Conservation (phyloP, 176 grass and related monocot genomes). For the Canna indica region DNA sequence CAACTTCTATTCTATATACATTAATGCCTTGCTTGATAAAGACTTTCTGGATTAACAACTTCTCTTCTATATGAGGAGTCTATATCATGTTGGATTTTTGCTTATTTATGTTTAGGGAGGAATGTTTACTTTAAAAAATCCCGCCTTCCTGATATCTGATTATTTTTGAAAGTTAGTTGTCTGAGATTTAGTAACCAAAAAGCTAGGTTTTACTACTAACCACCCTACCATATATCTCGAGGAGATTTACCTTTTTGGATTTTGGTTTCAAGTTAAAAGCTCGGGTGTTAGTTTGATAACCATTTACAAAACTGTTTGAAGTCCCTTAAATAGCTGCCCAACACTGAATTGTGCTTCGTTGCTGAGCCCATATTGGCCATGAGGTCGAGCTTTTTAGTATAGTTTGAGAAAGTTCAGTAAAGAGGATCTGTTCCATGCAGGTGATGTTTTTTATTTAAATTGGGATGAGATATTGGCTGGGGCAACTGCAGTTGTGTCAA, state of each 20-base stretch:
- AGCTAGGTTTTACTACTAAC: not conserved
- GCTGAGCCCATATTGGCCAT: not conserved
- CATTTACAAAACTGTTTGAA: not conserved
- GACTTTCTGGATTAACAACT: not conserved
- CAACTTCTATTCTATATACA: too few species aligned
- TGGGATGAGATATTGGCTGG: constrained; percentile 79
- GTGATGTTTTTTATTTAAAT: constrained; percentile 63
- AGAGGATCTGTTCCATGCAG: constrained; percentile 1
- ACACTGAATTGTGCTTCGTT: not conserved
- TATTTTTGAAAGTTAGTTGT: too few species aligned
- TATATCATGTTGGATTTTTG: not conserved
- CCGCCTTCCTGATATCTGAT: too few species aligned
- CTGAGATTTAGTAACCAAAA: not conserved
- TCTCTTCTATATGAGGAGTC: not conserved
- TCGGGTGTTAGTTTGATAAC: not conserved
- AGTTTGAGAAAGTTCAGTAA: constrained; percentile 5
- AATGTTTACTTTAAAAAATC: too few species aligned
- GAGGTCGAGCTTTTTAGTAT: not conserved
- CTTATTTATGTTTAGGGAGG: not conserved
- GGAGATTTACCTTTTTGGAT: not conserved
- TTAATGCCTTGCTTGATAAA: not conserved
- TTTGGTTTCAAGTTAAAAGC: not conserved
- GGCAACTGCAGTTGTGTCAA: constrained; percentile 82
- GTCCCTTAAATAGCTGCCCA: not conserved
- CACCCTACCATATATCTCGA: not conserved